Evolutionary conservation across 2,329 filamentous ascomycete genomes (phyloP), one percentile per base, ranked within the genome.

Genomic region (Ceratocystis destructans): DNA sequence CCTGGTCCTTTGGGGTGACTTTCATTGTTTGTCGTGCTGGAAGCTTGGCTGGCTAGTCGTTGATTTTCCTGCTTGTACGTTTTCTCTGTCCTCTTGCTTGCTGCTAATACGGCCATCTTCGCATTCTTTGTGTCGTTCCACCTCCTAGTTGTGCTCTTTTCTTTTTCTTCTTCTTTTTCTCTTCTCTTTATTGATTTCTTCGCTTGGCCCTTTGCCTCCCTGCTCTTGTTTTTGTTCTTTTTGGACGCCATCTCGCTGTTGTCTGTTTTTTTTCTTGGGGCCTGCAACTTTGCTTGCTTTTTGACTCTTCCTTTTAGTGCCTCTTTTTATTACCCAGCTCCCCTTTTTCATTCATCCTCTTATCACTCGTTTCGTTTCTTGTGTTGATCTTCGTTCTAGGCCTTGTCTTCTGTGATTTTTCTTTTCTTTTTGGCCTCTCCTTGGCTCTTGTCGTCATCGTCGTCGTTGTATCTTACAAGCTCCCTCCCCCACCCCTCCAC

Each of bases 331-430:
- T 53, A 20, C 20, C 46, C 8, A 10, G n/a, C 22, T 50, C n/a
- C 41, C 20, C 41, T 37, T 62, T 63, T 63, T 63, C 28, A 50
- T 63, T 63, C 61, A 63, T 63, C 22, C 46, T 48, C 44, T 41
- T 63, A 63, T 63, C 44, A 31, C 61, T 63, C 44, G 41, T 63
- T 48, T 63, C 41, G 25, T 62, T 28, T 31, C 15, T 45, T 46
- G 41, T 20, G 31, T 20, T 61, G 57, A 15, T 33, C 28, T 61
- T 33, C 44, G 22, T 41, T 62, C 22, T 41, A 31, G 28, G 59
- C 59, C 17, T 33, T 61, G 57, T 37, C 20, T 37, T 22, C n/a
- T 20, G 31, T 41, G 37, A 1, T 41, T 41, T 41, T 22, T 45
- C 59, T 25, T 61, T 10, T 28, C 25, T 61, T n/a, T 37, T 31